phyloP scores from a whole-genome alignment of 345 rosid genomes.

The Lumnitzera littorea region DNA sequence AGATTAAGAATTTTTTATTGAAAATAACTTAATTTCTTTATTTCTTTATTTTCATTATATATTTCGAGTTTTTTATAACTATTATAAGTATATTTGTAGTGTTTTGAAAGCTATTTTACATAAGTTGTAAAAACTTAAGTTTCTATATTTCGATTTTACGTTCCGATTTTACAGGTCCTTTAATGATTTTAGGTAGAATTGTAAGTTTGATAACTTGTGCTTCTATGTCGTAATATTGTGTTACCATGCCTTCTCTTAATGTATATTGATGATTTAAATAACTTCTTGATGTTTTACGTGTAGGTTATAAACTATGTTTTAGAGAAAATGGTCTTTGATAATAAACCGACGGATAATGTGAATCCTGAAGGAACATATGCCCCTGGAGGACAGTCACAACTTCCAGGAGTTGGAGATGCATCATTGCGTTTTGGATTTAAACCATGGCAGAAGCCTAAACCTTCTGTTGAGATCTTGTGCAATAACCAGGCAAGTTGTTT shows the following conservation, averaged over 20 bases:
- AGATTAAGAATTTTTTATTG: too few relatives aligned
- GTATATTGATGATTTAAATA: background rate
- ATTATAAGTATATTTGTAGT: too few relatives aligned
- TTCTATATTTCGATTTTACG: too few relatives aligned
- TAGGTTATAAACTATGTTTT: constrained; percentile 93
- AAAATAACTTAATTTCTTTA: too few relatives aligned
- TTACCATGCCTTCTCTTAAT: background rate
- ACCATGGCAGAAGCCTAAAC: constrained; percentile 75
- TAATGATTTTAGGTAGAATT: too few relatives aligned
- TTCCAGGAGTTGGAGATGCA: constrained; percentile 58
- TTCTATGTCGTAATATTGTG: too few relatives aligned
- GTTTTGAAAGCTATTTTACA: too few relatives aligned
- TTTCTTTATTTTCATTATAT: too few relatives aligned
- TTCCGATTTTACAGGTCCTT: too few relatives aligned
- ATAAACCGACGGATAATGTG: constrained; percentile 50
- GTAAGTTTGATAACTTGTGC: too few relatives aligned
- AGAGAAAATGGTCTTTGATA: constrained; percentile 86
- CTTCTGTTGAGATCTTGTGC: constrained; percentile 88
- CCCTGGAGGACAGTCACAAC: constrained; percentile 55
- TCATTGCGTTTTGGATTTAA: constrained; percentile 56
- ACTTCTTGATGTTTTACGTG: constrained; percentile 12
- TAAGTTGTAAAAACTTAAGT: too few relatives aligned
- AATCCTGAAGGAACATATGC: constrained; percentile 50
- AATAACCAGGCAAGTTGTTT: constrained; percentile 77
- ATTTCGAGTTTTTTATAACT: too few relatives aligned